phyloP scores from a whole-genome alignment of 1,139 yeast species.

The Yamadazyma atmosphaerica region DNA sequence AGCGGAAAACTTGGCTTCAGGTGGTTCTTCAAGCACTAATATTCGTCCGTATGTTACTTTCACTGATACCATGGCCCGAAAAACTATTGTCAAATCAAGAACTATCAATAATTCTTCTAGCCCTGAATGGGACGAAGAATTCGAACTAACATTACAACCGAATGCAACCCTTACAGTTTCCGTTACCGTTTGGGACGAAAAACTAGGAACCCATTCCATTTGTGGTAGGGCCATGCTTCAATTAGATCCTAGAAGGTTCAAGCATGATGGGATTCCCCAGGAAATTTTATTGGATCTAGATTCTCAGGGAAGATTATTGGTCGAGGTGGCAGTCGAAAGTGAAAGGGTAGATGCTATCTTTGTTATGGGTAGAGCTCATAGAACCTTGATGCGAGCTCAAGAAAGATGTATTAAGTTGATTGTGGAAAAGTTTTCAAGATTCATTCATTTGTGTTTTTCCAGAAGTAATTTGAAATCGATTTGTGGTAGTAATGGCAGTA shows the following conservation, averaged over 20 bases:
- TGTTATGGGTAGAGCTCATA: conserved; percentile 73
- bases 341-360: conserved; percentile 78
- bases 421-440: conserved; percentile 58
- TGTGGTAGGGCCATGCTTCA: conserved; percentile 69
- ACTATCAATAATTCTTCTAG: conserved; percentile 59
- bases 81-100: conserved; percentile 71
- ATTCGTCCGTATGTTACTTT: conserved; percentile 71
- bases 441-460: conserved; percentile 43
- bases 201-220: conserved; percentile 57
- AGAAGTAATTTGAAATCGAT: conserved; percentile 48
- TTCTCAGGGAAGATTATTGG: conserved; percentile 62
- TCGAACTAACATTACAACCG: conserved; percentile 57
- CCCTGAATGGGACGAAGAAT: conserved; percentile 90
- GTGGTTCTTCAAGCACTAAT: conserved; percentile 36
- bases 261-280: conserved; percentile 68
- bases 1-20: conserved; percentile 68
- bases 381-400: conserved; percentile 62
- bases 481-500: conserved; percentile 52
- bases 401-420: conserved; percentile 65
- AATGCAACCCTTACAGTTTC: conserved; percentile 46
- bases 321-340: conserved; percentile 74
- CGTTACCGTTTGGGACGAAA: conserved; percentile 76
- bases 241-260: conserved; percentile 64
- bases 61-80: conserved; percentile 57
- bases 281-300: conserved; percentile 64